Conservation (phyloP, 768 basidiomycete genomes). For the Tulasnella sp. region DNA sequence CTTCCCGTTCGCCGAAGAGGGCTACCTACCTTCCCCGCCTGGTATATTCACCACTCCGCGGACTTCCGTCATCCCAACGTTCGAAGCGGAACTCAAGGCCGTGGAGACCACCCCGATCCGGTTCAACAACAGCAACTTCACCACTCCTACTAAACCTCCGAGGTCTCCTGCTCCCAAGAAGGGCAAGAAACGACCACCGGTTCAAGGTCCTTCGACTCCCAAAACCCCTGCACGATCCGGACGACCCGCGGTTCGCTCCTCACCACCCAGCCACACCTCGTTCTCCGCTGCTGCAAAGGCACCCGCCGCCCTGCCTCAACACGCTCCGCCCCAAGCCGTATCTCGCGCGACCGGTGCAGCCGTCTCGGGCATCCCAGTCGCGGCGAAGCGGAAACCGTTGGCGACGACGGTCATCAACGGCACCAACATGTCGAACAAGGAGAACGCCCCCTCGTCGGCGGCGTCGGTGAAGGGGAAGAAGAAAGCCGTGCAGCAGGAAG, state of each 20-base stretch:
- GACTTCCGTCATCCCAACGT: not conserved
- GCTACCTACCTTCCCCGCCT: slow-evolving; percentile 33
- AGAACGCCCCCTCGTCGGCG: not conserved
- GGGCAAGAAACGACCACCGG: not conserved
- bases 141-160: not conserved
- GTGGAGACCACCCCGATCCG: slow-evolving; percentile 19
- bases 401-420: not conserved
- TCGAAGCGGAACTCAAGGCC: not conserved
- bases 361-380: not conserved
- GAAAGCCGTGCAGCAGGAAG: not conserved
- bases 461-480: not conserved
- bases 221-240: slow-evolving; percentile 13
- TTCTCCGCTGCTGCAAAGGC: slow-evolving; percentile 6
- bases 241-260: slow-evolving; percentile 3
- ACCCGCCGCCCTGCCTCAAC: slow-evolving; percentile 18
- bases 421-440: not conserved
- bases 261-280: not conserved
- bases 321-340: not conserved
- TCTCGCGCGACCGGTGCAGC: not conserved
- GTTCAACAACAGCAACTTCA: not conserved
- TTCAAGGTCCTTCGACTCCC: slow-evolving; percentile 18
- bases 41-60: not conserved
- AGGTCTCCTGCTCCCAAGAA: not conserved
- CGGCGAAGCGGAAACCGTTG: not conserved
- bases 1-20: slow-evolving; percentile 20